Percentiles rank a stretch among this genome's conserved stretches.
Evolutionary conservation across 2,329 filamentous ascomycete species (phyloP).

Genomic region (Botrytis paeoniae): DNA sequence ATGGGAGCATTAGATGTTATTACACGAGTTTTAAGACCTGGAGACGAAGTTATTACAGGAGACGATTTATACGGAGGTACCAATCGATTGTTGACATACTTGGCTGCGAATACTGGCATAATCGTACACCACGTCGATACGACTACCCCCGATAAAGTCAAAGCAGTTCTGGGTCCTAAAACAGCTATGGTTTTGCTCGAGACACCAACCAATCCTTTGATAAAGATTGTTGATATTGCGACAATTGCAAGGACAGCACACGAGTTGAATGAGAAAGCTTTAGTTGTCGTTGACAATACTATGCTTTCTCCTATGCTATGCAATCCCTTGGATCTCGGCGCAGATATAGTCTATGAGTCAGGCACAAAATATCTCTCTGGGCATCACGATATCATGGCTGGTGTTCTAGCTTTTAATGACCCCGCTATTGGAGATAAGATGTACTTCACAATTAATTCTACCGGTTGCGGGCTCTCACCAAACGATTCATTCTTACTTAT

Average conservation of each 20-base stretch:
- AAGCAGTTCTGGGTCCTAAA: constrained; percentile 67
- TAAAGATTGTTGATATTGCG: constrained; percentile 94
- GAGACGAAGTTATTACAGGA: constrained; percentile 95
- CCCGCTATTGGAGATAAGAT: constrained; percentile 77
- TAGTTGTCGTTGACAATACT: constrained; percentile 96
- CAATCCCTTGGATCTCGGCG: constrained; percentile 90
- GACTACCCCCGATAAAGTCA: constrained; percentile 70
- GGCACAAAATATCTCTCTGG: constrained; percentile 97
- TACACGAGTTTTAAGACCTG: constrained; percentile 81
- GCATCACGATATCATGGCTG: constrained; percentile 98
- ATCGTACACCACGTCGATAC: constrained; percentile 96
- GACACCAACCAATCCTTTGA: constrained; percentile 94
- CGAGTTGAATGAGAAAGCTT: constrained; percentile 69
- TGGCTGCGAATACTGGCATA: constrained; percentile 86
- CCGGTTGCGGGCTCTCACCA: constrained; percentile 87
- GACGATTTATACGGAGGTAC: constrained; percentile 96
- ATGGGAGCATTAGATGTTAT: constrained; percentile 99
- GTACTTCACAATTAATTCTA: constrained; percentile 96
- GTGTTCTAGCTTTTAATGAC: constrained; percentile 90
- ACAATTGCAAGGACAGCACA: constrained; percentile 75
- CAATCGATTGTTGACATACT: constrained; percentile 87
- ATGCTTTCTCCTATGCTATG: constrained; percentile 96
- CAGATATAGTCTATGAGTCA: constrained; percentile 95
- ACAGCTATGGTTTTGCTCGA: constrained; percentile 95
- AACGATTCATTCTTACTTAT: constrained; percentile 96